Evolutionary conservation across 257 asterid genomes (phyloP).

Genomic region (Lavandula angustifolia): DNA sequence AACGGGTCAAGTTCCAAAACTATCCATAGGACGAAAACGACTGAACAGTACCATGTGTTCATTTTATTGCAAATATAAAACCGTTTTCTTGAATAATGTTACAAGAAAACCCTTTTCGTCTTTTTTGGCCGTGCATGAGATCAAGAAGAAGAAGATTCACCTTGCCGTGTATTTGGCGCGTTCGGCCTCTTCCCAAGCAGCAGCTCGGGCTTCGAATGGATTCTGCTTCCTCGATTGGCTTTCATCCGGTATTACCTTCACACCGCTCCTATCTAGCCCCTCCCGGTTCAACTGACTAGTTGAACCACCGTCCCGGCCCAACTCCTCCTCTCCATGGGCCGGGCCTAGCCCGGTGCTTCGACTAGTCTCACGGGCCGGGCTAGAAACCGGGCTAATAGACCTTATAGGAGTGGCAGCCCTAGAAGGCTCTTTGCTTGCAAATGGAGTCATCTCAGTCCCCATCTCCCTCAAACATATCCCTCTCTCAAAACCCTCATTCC

Average conservation of each 20-base stretch:
- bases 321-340: constrained; percentile 38
- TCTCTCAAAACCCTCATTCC: constrained; percentile 44
- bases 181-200: constrained; percentile 95
- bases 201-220: constrained; percentile 75
- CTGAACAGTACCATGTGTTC: too few relatives aligned
- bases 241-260: constrained; percentile 3
- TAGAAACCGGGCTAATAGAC: constrained; percentile 58
- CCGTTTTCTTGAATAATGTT: too few relatives aligned
- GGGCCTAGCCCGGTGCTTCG: constrained; percentile 35
- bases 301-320: constrained; percentile 35
- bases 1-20: background rate
- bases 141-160: constrained; percentile 36
- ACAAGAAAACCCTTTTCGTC: too few relatives aligned
- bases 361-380: constrained; percentile 27
- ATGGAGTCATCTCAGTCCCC: constrained; percentile 98
- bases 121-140: background rate
- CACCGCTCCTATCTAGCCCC: constrained; percentile 40
- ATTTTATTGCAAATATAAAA: too few relatives aligned
- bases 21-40: background rate
- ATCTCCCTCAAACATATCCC: constrained; percentile 84
- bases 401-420: constrained; percentile 84
- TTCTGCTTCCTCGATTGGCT: constrained; percentile 38
- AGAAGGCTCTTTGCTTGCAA: constrained; percentile 89
- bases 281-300: constrained; percentile 40
- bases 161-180: constrained; percentile 90